Percentiles rank a stretch among this genome's conserved stretches.
Conservation (phyloP, 2,329 filamentous ascomycete species). For the Didymellaceae sp. region DNA sequence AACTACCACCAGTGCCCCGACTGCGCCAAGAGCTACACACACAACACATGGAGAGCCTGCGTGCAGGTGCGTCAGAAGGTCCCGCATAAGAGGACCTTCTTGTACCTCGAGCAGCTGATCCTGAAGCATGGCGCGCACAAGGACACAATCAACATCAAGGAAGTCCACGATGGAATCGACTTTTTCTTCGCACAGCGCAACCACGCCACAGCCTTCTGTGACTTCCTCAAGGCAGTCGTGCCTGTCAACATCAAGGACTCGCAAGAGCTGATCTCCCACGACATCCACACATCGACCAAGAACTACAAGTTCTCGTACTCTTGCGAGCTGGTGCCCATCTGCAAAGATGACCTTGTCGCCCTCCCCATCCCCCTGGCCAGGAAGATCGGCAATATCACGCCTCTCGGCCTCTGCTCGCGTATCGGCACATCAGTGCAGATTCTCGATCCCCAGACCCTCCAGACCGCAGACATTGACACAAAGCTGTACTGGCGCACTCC, state of each 20-base stretch:
- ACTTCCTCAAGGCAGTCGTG: slow-evolving; percentile 83
- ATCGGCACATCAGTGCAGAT: slow-evolving; percentile 91
- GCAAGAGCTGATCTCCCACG: slow-evolving; percentile 92
- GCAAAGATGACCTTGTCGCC: slow-evolving; percentile 96
- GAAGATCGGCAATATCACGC: slow-evolving; percentile 84
- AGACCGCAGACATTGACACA: slow-evolving; percentile 84
- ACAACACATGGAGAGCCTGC: slow-evolving; percentile 91
- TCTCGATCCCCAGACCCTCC: slow-evolving; percentile 87
- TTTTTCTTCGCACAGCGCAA: slow-evolving; percentile 93
- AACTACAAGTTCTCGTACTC: slow-evolving; percentile 96
- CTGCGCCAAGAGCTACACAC: slow-evolving; percentile 87
- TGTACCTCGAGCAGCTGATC: slow-evolving; percentile 91
- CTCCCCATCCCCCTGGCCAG: slow-evolving; percentile 89
- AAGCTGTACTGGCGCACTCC: slow-evolving; percentile 90
- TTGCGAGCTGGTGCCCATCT: slow-evolving; percentile 88
- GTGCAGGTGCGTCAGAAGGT: slow-evolving; percentile 98
- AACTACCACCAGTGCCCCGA: slow-evolving; percentile 94
- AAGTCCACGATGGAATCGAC: slow-evolving; percentile 93
- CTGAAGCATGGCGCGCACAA: slow-evolving; percentile 82
- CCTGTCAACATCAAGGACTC: slow-evolving; percentile 82
- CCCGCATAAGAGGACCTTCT: slow-evolving; percentile 86
- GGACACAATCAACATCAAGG: slow-evolving; percentile 97
- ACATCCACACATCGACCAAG: slow-evolving; percentile 87
- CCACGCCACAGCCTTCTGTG: slow-evolving; percentile 89
- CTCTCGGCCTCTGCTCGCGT: slow-evolving; percentile 82